Percentiles rank a stretch among this genome's conserved stretches.
phyloP scores from a whole-genome alignment of 441 rosid genomes.

The Arabidopsis hybrid region DNA sequence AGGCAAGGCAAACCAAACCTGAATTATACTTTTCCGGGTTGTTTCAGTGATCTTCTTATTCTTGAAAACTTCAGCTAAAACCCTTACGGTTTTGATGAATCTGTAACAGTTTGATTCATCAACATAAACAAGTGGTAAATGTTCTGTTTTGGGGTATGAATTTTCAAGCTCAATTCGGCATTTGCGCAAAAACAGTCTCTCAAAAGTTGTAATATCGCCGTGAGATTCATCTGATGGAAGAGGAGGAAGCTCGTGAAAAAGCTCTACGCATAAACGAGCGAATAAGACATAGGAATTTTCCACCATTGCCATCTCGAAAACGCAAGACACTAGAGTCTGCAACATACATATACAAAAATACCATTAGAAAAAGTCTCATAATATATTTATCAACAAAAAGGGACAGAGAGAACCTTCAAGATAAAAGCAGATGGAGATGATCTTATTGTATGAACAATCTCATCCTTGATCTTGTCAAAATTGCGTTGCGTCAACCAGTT shows the following conservation, averaged over 20 bases:
- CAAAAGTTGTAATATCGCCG: constrained; percentile 20
- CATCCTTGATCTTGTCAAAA: constrained; percentile 38
- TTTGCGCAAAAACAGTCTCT: constrained; percentile 11
- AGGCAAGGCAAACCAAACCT: constrained; percentile 10
- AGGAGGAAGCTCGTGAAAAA: constrained; percentile 25
- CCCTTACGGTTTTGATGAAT: constrained; percentile 32
- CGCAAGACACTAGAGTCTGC: constrained; percentile 29
- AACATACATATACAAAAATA: not conserved
- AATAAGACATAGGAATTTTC: constrained; percentile 25
- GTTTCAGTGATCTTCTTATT: constrained; percentile 1
- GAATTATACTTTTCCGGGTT: constrained; percentile 13
- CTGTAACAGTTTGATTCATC: constrained; percentile 18
- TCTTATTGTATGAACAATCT: constrained; percentile 28
- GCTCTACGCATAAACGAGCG: constrained; percentile 32
- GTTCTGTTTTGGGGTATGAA: constrained; percentile 5
- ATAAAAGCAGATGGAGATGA: constrained; percentile 18
- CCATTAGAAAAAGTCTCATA: not conserved
- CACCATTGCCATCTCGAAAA: constrained; percentile 41
- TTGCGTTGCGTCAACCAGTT: constrained; percentile 36
- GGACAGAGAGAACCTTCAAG: constrained; percentile 13
- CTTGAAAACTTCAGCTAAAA: constrained; percentile 28
- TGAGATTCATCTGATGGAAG: constrained; percentile 23
- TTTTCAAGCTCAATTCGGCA: constrained; percentile 29
- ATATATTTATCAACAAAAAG: not conserved
- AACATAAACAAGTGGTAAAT: constrained; percentile 14